Percentiles rank a stretch among this genome's conserved stretches.
Evolutionary conservation across 805 yeast genomes (phyloP).

Genomic region (Lipomyces oligophaga): DNA sequence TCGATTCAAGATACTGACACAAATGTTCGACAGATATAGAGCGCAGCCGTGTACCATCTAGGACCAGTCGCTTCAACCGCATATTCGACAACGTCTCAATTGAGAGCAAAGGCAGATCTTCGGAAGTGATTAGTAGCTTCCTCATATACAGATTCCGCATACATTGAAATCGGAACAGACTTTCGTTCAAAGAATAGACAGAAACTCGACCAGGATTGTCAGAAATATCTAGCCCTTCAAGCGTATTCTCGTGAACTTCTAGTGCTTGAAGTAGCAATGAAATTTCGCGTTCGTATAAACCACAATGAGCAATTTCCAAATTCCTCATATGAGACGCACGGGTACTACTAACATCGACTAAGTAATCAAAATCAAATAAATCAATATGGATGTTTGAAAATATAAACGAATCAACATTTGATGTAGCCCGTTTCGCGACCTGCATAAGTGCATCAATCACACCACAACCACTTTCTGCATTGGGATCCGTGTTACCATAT

Average conservation of each 20-base stretch:
- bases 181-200: slow-evolving; percentile 25
- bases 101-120: slow-evolving; percentile 26
- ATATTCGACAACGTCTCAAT: slow-evolving; percentile 24
- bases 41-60: slow-evolving; percentile 28
- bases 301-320: slow-evolving; percentile 29
- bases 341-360: slow-evolving; percentile 25
- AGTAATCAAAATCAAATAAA: slow-evolving; percentile 22
- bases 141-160: slow-evolving; percentile 23
- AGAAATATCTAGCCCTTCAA: slow-evolving; percentile 30
- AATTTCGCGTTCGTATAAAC: slow-evolving; percentile 30
- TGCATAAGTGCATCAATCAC: slow-evolving; percentile 27
- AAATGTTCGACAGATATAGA: slow-evolving; percentile 24
- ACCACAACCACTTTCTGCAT: slow-evolving; percentile 18
- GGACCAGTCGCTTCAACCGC: slow-evolving; percentile 23
- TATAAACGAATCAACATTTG: slow-evolving; percentile 28
- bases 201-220: slow-evolving; percentile 31
- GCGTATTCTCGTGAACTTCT: slow-evolving; percentile 29
- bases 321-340: slow-evolving; percentile 24
- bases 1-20: slow-evolving; percentile 12
- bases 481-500: background rate
- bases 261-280: slow-evolving; percentile 28
- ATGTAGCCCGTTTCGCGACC: slow-evolving; percentile 22
- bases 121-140: slow-evolving; percentile 21
- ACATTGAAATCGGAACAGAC: slow-evolving; percentile 24
- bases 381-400: slow-evolving; percentile 24